Conservation (phyloP, 768 basidiomycete species). For the Coprinellus micaceus region DNA sequence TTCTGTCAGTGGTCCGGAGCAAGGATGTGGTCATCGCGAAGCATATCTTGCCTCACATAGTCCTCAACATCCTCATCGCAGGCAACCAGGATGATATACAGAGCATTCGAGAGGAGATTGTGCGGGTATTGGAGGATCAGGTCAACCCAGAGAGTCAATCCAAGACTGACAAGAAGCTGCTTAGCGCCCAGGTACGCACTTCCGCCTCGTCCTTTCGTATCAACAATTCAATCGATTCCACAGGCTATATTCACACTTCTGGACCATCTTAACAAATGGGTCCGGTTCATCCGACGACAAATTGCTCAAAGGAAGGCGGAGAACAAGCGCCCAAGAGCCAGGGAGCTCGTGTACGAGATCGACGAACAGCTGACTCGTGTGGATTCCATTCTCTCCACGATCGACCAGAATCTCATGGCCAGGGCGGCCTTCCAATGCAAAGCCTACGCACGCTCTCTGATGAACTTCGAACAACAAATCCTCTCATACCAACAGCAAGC, state of each 20-base stretch:
- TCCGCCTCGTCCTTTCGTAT: background rate
- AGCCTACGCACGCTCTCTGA: conserved; percentile 88
- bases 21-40: conserved; percentile 95
- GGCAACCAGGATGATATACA: conserved; percentile 59
- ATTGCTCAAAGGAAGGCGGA: conserved; percentile 47
- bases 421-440: conserved; percentile 93
- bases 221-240: background rate
- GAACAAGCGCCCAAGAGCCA: conserved; percentile 44
- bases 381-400: conserved; percentile 78
- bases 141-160: conserved; percentile 58
- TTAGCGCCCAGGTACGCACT: conserved; percentile 84
- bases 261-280: conserved; percentile 92
- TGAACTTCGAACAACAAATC: conserved; percentile 91
- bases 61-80: conserved; percentile 79
- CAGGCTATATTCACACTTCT: conserved; percentile 92
- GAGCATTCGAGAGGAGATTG: conserved; percentile 70
- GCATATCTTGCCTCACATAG: conserved; percentile 86
- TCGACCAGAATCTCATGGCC: conserved; percentile 86
- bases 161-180: conserved; percentile 72
- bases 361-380: conserved; percentile 66
- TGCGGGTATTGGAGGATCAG: conserved; percentile 84
- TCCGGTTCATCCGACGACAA: conserved; percentile 71
- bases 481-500: conserved; percentile 39
- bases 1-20: conserved; percentile 72
- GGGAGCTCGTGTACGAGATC: conserved; percentile 32